Base-by-base conservation (phyloP, 176 grass and related monocot species). In the Avena eriantha region DNA sequence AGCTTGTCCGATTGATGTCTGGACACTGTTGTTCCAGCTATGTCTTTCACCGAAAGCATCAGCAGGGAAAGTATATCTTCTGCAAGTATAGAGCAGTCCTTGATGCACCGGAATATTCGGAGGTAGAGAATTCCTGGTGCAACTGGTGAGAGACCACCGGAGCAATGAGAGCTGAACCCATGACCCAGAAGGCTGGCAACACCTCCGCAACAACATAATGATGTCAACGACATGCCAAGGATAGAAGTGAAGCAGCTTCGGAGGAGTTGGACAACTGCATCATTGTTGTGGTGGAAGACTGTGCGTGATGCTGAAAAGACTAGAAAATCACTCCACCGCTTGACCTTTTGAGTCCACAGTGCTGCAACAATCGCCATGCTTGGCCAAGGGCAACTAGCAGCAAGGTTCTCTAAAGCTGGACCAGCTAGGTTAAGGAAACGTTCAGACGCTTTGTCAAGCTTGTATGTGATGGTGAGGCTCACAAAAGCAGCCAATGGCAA, bases 341-440 rank as follows among this genome's bases (percentile, higher is more conserved):
- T 98, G 83, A 98, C 95, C 90, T 98, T 98, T 49, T 98, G 93
- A 69, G 93, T 92, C 96, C 96, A 98, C 45, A 98, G 81, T 57
- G 96, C 90, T 48, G 96, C 79, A n/a, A 98, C 96, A 58, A 98
- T 98, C 7, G 96, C 86, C 96, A 98, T 98, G 86, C 96, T 98
- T 80, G 96, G 96, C 96, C 96, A 98, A 16, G 96, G 96, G 84
- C 96, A 98, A 83, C 96, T 98, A 70, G 91, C 96, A 21, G 96
- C 93, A 54, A 98, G 96, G 84, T 89, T 98, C 90, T 98, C 96
- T 68, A 98, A 71, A 75, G 96, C 92, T 54, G 96, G 96, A 85
- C 96, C 96, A 51, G 93, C 96, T 48, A 98, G 92, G 86, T 98
- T 95, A 78, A 98, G 96, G 82, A 98, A 98, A 82, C 92, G 79